phyloP scores from a whole-genome alignment of 2,329 filamentous ascomycete genomes.

The Fusarium luffae region DNA sequence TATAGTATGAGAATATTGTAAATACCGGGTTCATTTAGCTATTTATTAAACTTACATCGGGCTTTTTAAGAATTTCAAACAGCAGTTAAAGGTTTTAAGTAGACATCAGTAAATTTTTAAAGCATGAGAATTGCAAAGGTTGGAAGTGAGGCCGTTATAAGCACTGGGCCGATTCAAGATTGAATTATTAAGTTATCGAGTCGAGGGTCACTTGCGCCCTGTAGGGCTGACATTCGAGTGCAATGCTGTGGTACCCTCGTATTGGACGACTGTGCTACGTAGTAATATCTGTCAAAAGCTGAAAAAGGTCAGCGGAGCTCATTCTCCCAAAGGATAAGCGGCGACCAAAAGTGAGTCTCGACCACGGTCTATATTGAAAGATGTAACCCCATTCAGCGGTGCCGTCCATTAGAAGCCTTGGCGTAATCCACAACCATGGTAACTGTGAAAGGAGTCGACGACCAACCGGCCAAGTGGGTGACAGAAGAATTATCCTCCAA shows the following conservation, averaged over 20 bases:
- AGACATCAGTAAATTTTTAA: too few species aligned
- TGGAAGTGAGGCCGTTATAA: background rate
- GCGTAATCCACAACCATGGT: background rate
- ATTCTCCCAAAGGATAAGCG: too few species aligned
- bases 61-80: too few species aligned
- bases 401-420: background rate
- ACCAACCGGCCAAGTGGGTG: background rate
- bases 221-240: background rate
- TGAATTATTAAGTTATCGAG: too few species aligned
- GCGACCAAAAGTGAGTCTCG: background rate
- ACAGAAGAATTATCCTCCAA: too few species aligned
- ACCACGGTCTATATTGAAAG: background rate
- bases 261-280: background rate
- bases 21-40: too few species aligned
- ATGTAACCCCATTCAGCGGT: background rate
- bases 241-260: background rate
- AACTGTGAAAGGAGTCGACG: fast-evolving
- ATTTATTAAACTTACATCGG: too few species aligned
- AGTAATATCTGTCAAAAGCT: background rate
- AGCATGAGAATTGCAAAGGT: too few species aligned
- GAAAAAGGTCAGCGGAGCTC: background rate
- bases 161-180: background rate
- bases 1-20: too few species aligned
- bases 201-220: background rate
- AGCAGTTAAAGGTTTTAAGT: too few species aligned